Conservation (phyloP, 257 asterid genomes). For the Gentiana straminea region DNA sequence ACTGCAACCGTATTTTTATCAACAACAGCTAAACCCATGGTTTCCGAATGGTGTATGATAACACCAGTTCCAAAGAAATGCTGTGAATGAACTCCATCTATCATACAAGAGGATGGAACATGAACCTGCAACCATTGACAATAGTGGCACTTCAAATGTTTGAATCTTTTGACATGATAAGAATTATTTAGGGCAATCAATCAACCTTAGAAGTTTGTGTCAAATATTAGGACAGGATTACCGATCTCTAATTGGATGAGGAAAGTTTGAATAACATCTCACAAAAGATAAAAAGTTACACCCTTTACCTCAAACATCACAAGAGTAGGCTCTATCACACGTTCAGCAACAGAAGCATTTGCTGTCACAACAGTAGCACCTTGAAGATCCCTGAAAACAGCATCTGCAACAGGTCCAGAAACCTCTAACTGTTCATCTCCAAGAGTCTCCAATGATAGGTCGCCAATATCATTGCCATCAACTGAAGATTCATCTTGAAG, state of each 20-base stretch:
- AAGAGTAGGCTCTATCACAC: slow-evolving; percentile 85
- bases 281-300: too few species aligned
- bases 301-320: slow-evolving; percentile 84
- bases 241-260: too few species aligned
- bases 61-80: slow-evolving; percentile 97
- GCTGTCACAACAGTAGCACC: slow-evolving; percentile 59
- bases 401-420: slow-evolving; percentile 38
- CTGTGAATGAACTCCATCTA: slow-evolving; percentile 98
- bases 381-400: slow-evolving; percentile 49
- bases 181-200: too few species aligned
- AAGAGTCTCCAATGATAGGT: slow-evolving; percentile 45
- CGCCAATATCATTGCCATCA: slow-evolving; percentile 47
- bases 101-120: slow-evolving; percentile 97
- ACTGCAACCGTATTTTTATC: slow-evolving; percentile 97
- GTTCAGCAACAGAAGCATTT: slow-evolving; percentile 88
- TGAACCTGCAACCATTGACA: slow-evolving; percentile 56
- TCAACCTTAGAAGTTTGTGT: too few species aligned
- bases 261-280: background rate
- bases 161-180: too few species aligned
- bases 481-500: slow-evolving; percentile 61
- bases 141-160: background rate
- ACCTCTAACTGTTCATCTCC: slow-evolving; percentile 54
- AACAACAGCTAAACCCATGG: slow-evolving; percentile 89
- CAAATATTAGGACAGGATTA: background rate
- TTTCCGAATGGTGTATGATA: slow-evolving; percentile 74